These are phyloP conservation scores for Alternaria ethzedia DNA, from an alignment of 2,329 filamentous ascomycete species.

Conservation along the genomic window DNA sequence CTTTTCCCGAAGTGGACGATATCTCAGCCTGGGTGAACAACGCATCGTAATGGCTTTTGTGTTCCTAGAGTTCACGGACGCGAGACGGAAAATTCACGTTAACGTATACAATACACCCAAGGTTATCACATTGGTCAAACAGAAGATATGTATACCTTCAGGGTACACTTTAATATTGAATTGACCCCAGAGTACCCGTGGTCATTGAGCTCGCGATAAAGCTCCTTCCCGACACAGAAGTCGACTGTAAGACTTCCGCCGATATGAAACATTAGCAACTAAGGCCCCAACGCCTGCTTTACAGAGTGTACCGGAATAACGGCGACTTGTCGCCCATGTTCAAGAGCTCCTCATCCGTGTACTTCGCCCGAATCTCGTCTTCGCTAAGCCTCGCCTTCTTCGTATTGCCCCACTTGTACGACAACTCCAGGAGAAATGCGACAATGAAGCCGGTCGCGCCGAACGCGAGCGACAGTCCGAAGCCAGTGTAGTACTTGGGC, in stretches of 20 bases:
- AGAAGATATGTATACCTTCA: not conserved
- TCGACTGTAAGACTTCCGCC: not conserved
- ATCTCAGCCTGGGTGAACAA: constrained; percentile 11
- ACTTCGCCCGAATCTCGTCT: constrained; percentile 44
- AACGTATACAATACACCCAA: not conserved
- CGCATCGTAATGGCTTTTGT: not conserved
- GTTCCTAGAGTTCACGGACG: not conserved
- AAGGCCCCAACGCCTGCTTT: not conserved
- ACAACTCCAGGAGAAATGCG: constrained; percentile 30
- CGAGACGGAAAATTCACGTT: not conserved
- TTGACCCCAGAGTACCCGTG: not conserved
- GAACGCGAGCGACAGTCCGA: constrained; percentile 37
- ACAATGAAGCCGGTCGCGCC: constrained; percentile 20
- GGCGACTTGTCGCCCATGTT: constrained; percentile 51
- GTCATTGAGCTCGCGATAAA: not conserved
- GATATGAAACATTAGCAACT: not conserved
- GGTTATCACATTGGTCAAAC: not conserved
- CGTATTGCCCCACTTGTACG: constrained; percentile 6
- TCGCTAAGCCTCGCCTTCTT: constrained; percentile 45
- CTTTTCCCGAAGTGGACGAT: constrained; percentile 14
- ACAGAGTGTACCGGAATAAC: constrained; percentile 46
- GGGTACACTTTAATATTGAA: not conserved
- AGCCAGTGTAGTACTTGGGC: constrained; percentile 47
- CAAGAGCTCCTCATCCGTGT: constrained; percentile 47
- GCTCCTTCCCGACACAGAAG: not conserved